Conservation (phyloP, 306 rosid genomes). For the Lupinus albus region DNA sequence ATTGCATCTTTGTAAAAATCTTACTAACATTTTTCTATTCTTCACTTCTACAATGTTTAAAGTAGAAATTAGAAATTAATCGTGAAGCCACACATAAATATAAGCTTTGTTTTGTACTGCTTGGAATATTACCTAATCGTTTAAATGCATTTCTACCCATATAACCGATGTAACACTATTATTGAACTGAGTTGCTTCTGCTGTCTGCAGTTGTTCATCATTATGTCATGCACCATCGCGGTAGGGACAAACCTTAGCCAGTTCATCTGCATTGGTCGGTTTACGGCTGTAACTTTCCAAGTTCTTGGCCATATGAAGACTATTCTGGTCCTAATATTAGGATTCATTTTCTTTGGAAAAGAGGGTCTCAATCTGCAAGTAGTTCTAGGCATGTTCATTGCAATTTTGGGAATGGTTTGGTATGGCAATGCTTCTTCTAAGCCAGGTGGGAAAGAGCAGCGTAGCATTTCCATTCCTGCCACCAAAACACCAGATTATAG, state of each 20-base stretch:
- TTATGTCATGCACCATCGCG: conserved; percentile 80
- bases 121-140: background rate
- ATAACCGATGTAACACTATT: conserved; percentile 22
- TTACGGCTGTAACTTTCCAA: conserved; percentile 86
- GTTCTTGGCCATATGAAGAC: conserved; percentile 94
- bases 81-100: conserved; percentile 1
- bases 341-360: conserved; percentile 85
- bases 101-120: conserved; percentile 16
- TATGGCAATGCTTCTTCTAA: conserved; percentile 89
- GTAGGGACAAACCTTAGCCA: conserved; percentile 95
- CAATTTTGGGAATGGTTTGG: conserved; percentile 82
- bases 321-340: conserved; percentile 73
- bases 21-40: background rate
- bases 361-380: conserved; percentile 88
- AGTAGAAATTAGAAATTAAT: conserved; percentile 6
- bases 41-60: conserved; percentile 20
- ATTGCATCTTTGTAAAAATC: conserved; percentile 1
- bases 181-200: conserved; percentile 44
- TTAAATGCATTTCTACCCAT: background rate
- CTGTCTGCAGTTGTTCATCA: conserved; percentile 73
- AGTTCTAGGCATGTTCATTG: conserved; percentile 72
- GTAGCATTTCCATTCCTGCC: conserved; percentile 55
- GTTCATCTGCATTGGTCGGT: conserved; percentile 92
- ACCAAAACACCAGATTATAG: conserved; percentile 59
- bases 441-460: conserved; percentile 89